Conservation (phyloP, 176 grass and related monocot species). For the Zea luxurians region DNA sequence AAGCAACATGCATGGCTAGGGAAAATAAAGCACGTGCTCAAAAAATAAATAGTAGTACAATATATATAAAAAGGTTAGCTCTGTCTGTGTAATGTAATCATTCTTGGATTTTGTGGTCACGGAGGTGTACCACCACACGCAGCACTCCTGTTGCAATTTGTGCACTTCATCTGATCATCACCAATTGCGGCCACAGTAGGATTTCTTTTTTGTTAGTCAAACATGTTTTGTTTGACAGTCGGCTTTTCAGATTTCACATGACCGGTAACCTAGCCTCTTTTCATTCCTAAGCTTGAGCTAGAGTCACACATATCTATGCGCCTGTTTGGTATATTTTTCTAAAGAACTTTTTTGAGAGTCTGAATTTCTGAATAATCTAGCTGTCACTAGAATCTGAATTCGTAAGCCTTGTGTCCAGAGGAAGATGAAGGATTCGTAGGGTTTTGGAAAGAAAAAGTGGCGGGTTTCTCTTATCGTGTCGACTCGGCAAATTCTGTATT, state of each 20-base stretch:
- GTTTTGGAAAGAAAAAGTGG: too few relatives aligned
- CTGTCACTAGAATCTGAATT: too few relatives aligned
- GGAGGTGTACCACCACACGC: not conserved
- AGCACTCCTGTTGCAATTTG: not conserved
- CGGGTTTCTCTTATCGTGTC: too few relatives aligned
- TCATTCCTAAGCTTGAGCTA: not conserved
- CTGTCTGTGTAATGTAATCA: not conserved
- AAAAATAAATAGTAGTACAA: conserved; percentile 19
- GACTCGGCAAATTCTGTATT: too few relatives aligned
- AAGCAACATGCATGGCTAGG: conserved; percentile 39
- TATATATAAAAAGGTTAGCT: conserved; percentile 5
- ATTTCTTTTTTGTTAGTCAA: not conserved
- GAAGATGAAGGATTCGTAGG: too few relatives aligned
- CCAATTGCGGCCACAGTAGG: not conserved
- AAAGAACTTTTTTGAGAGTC: too few relatives aligned
- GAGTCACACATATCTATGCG: too few relatives aligned
- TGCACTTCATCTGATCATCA: not conserved
- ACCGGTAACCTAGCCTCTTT: not conserved
- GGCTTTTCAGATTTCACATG: not conserved
- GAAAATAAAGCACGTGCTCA: conserved; percentile 42
- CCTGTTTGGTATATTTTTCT: too few relatives aligned
- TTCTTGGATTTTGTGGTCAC: not conserved
- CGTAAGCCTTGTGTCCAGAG: too few relatives aligned
- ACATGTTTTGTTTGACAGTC: not conserved
- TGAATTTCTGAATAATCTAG: too few relatives aligned